These are phyloP conservation scores for Oropetium thomaeum DNA, from an alignment of 176 grass and related monocot genomes.

Conservation along the genomic window DNA sequence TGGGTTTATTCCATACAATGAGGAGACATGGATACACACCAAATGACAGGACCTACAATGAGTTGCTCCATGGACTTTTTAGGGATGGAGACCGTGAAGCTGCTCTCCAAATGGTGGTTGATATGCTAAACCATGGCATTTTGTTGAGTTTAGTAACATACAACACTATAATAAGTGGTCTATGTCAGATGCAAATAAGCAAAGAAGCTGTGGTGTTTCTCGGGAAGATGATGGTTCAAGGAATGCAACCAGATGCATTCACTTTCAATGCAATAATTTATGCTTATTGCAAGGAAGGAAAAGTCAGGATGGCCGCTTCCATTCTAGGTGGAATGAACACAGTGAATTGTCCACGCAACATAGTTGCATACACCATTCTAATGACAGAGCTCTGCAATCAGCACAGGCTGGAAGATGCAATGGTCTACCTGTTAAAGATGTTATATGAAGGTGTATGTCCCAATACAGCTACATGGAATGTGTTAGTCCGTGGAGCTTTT, in stretches of 20 bases:
- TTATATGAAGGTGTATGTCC: constrained; percentile 73
- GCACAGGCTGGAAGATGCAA: constrained; percentile 61
- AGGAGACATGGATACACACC: constrained; percentile 41
- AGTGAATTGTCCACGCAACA: constrained; percentile 45
- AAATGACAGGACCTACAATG: constrained; percentile 66
- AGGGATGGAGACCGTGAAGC: constrained; percentile 42
- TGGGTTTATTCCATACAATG: constrained; percentile 62
- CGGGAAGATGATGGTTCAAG: constrained; percentile 62
- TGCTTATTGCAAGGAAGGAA: constrained; percentile 72
- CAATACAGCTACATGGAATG: constrained; percentile 78
- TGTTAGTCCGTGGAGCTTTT: constrained; percentile 57
- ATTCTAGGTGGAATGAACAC: constrained; percentile 53
- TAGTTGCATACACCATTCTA: constrained; percentile 63
- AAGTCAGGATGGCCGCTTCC: constrained; percentile 49
- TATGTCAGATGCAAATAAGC: constrained; percentile 47
- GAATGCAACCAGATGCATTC: constrained; percentile 60
- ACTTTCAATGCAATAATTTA: constrained; percentile 68
- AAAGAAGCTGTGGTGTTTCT: constrained; percentile 57
- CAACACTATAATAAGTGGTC: constrained; percentile 68
- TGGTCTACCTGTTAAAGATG: constrained; percentile 78
- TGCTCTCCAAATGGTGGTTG: constrained; percentile 48
- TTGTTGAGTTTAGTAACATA: constrained; percentile 59
- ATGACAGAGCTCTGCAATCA: constrained; percentile 71
- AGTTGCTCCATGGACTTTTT: constrained; percentile 66
- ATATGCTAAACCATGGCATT: constrained; percentile 51